These are phyloP conservation scores for Eucalyptus camaldulensis DNA, from an alignment of 345 rosid species.

Conservation along the genomic window DNA sequence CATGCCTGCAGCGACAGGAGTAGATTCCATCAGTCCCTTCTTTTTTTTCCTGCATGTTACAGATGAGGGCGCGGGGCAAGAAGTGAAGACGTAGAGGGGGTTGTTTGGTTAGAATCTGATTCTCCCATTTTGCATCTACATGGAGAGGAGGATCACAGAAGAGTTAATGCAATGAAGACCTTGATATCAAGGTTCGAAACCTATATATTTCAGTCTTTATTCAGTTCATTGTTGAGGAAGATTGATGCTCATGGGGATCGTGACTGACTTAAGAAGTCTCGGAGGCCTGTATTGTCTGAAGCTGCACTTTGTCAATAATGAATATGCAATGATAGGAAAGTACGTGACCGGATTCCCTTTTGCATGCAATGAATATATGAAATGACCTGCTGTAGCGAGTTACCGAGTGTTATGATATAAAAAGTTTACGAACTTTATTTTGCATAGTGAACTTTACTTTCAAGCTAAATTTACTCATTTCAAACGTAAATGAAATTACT, in stretches of 20 bases:
- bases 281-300: background rate
- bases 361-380: too few species aligned
- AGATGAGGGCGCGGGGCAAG: background rate
- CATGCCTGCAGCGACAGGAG: background rate
- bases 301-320: background rate
- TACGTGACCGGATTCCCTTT: too few species aligned
- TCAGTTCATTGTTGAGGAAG: background rate
- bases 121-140: background rate
- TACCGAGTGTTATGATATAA: background rate
- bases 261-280: background rate
- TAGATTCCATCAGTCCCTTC: background rate
- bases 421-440: background rate
- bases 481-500: too few species aligned
- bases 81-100: background rate
- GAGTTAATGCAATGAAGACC: background rate
- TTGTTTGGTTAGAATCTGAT: background rate
- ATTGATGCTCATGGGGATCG: background rate
- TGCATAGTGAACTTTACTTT: background rate
- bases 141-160: background rate
- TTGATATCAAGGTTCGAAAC: background rate
- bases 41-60: background rate
- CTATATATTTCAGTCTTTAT: background rate
- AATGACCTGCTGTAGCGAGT: background rate
- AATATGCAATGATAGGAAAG: background rate
- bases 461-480: too few species aligned